Evolutionary conservation across 108 stramenopile genomes (phyloP).

Genomic region (Cyclotella baltica): DNA sequence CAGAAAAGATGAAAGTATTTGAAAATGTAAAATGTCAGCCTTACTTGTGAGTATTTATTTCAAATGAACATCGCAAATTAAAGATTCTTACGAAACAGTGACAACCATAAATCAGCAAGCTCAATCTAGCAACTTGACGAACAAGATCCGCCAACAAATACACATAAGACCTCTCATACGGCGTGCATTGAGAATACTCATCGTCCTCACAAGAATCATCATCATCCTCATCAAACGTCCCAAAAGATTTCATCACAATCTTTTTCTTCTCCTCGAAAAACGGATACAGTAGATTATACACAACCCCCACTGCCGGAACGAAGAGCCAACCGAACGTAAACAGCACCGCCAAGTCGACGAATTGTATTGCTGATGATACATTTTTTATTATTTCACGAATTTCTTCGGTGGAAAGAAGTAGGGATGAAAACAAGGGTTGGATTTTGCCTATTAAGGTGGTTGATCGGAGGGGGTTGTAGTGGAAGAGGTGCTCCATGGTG

Average conservation of each 20-base stretch:
- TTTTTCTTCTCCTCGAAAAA: neutral
- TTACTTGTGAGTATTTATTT: no score
- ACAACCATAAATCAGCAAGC: conserved; percentile 25
- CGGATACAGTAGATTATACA: neutral
- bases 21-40: neutral
- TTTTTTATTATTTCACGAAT: conserved; percentile 5
- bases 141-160: conserved; percentile 11
- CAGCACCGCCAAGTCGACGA: conserved; percentile 17
- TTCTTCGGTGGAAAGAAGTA: conserved; percentile 26
- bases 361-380: conserved; percentile 3
- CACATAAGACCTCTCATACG: conserved; percentile 20
- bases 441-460: conserved; percentile 34
- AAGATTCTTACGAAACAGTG: conserved; percentile 29
- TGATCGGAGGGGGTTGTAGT: neutral
- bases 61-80: no score
- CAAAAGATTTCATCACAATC: neutral
- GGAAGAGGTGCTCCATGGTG: neutral
- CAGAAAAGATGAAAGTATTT: neutral
- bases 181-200: neutral
- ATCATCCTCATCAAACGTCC: neutral
- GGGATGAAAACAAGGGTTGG: neutral
- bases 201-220: neutral
- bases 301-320: conserved; percentile 19
- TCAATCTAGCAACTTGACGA: conserved; percentile 17
- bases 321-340: conserved; percentile 21